A percentile compares a stretch with the other conserved stretches of the same genome.
Conservation (phyloP, 257 asterid genomes). For the Capsicum baccatum region DNA sequence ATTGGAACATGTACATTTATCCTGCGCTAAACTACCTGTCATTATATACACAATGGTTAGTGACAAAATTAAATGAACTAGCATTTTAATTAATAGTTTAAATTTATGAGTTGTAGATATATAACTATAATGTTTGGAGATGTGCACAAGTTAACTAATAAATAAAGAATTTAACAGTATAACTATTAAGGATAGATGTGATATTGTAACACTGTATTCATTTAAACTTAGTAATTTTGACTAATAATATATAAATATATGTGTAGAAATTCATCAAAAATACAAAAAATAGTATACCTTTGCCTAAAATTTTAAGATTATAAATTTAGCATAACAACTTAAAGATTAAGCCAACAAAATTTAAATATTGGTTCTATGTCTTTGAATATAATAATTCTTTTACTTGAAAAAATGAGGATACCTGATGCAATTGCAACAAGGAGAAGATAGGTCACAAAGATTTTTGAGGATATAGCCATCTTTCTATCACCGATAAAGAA, state of each 20-base stretch:
- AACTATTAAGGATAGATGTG: background rate
- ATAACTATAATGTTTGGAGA: background rate
- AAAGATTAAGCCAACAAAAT: background rate
- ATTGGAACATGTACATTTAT: too few relatives aligned
- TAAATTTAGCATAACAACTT: background rate
- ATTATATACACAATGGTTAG: too few relatives aligned
- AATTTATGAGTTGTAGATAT: background rate
- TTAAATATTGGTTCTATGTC: background rate
- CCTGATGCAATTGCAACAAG: background rate
- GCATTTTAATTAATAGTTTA: too few relatives aligned
- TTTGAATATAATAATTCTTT: background rate
- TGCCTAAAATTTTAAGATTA: background rate
- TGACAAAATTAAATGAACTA: too few relatives aligned
- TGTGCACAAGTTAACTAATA: background rate
- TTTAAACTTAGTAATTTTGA: background rate
- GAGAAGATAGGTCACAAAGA: background rate
- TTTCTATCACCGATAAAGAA: background rate
- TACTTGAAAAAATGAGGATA: background rate
- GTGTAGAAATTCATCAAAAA: background rate
- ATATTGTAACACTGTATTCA: background rate
- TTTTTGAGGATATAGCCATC: slow-evolving; percentile 11
- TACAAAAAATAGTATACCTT: background rate
- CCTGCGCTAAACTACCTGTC: too few relatives aligned
- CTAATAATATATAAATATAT: background rate
- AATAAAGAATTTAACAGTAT: background rate